These are phyloP conservation scores for Ustilago curta DNA, from an alignment of 1,284 basidiomycete species.

Conservation along the genomic window DNA sequence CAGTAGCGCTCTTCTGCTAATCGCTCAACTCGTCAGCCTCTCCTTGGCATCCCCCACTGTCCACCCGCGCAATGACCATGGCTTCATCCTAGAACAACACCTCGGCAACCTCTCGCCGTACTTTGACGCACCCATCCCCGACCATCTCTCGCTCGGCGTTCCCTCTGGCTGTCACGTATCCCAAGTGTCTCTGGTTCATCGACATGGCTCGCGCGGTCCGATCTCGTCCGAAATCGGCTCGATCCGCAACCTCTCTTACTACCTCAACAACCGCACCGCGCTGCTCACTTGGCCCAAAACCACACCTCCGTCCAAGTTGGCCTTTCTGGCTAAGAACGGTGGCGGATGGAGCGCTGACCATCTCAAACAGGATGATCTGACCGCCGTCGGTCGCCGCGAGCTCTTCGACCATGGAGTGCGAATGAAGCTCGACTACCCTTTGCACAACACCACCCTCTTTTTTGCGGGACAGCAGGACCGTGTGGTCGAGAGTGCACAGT, in stretches of 20 bases:
- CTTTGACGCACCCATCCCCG: constrained; percentile 70
- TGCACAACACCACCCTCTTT: constrained; percentile 70
- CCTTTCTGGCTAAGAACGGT: constrained; percentile 70
- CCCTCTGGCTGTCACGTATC: constrained; percentile 72
- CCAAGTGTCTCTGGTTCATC: constrained; percentile 70
- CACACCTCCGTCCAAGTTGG: constrained; percentile 69
- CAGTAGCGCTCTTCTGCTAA: constrained; percentile 17
- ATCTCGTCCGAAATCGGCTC: constrained; percentile 32
- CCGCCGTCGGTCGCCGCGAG: constrained; percentile 71
- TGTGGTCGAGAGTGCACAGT: constrained; percentile 72
- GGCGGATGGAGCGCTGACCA: constrained; percentile 68
- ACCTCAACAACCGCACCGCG: constrained; percentile 68
- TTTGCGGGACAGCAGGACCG: constrained; percentile 72
- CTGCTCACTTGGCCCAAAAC: constrained; percentile 65
- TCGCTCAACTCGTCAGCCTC: constrained; percentile 24
- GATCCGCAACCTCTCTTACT: constrained; percentile 38
- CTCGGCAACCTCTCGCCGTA: constrained; percentile 67
- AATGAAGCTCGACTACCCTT: constrained; percentile 71
- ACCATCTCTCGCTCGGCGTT: constrained; percentile 69
- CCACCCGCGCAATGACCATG: neutral
- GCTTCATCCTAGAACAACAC: constrained; percentile 20
- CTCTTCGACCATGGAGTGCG: constrained; percentile 72
- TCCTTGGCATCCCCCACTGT: constrained; percentile 4
- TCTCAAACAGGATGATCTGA: constrained; percentile 71
- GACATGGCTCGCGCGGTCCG: constrained; percentile 71